These are phyloP conservation scores for Pyricularia sp. DNA, from an alignment of 2,329 filamentous ascomycete species.

Conservation along the genomic window DNA sequence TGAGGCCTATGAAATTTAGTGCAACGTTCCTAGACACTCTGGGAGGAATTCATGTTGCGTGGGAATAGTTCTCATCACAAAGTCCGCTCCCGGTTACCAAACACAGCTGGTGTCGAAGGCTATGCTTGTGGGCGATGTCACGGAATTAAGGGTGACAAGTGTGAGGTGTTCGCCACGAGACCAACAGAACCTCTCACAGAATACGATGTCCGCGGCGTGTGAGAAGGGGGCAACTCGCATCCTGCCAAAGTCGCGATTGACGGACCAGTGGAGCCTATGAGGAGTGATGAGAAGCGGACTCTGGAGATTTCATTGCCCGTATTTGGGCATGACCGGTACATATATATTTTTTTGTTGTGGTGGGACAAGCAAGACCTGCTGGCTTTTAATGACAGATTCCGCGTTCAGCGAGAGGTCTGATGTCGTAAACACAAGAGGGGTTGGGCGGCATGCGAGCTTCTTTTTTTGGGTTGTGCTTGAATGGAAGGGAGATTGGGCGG, in stretches of 20 bases:
- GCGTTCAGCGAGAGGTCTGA: neutral
- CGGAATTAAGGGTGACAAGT: neutral
- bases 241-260: neutral
- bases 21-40: neutral
- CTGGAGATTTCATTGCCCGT: neutral
- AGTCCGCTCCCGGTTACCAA: neutral
- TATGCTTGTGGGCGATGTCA: neutral
- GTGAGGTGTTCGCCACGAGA: neutral
- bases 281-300: neutral
- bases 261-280: neutral
- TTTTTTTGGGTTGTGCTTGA: neutral
- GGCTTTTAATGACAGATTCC: neutral
- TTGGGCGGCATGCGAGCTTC: neutral
- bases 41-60: neutral
- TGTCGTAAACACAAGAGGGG: neutral
- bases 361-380: neutral
- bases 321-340: neutral
- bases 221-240: neutral
- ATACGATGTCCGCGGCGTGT: neutral
- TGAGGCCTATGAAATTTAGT: neutral
- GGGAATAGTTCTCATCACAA: neutral
- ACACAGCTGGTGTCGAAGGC: neutral
- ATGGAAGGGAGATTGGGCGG: neutral
- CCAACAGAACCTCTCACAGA: neutral
- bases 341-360: neutral